Evolutionary conservation across 345 rosid genomes (phyloP), one percentile per base, ranked within the genome.

Genomic region (Arabidopsis arenosa): DNA sequence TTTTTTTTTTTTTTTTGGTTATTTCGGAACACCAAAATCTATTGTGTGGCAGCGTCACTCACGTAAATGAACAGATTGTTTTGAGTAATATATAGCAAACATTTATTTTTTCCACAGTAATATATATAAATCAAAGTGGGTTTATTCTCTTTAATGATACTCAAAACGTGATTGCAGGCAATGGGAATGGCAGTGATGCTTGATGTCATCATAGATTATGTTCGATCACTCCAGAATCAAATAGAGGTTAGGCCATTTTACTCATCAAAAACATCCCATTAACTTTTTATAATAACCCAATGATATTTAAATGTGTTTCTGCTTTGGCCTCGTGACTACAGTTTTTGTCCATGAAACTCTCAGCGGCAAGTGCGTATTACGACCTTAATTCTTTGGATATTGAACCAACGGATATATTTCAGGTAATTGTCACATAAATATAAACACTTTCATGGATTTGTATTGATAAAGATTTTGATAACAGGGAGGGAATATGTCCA

Each of bases 101-200:
- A 28, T 28, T 28, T 28, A 3, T 28, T 28, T 28, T 28, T 28
- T 28, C 18, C 5, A 18, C 14, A 39, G 40, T 54, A 23, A 17
- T 72, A 23, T 72, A 23, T 23, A 23, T 23, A 9, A 28, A 32
- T 48, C 3, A 18, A 47, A 43, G 5, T 26, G 17, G 17, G 0
- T 52, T 17, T 35, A 44, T 30, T 45, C 15, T 11, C 4, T 12
- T 2, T n/a, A 43, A 66, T 40, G 36, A 58, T n/a, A 33, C 49
- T 23, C 13, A 47, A 53, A 53, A 66, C 13, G 39, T 73, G 54
- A 61, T 23, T 69, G 28, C 81, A 89, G 93, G 74, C 91, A 26
- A 89, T 87, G 93, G 93, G 93, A 62, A 89, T 89, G 93, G 87
- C 93, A 72, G 84, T 83, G 63, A 86, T 86, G 93, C 62, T 89